A percentile compares a stretch with the other conserved stretches of the same genome.
Evolutionary conservation across 2,329 filamentous ascomycete species (phyloP).

Genomic region (Claviceps africana): DNA sequence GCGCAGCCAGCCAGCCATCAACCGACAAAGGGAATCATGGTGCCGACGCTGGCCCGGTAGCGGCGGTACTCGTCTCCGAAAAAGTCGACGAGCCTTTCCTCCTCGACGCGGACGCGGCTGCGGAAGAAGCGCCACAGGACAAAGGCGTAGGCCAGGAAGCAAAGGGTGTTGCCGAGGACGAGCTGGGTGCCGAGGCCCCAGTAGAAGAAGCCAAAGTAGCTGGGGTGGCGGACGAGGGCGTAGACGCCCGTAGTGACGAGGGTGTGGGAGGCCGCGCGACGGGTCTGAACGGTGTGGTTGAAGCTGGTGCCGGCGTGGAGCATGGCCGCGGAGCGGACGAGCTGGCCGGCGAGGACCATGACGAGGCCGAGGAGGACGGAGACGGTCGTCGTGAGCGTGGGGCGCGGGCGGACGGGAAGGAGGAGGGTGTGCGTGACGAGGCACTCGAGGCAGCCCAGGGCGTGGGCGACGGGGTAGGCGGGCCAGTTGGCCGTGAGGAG

Average conservation of each 20-base stretch:
- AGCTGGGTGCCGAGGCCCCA: constrained; percentile 94
- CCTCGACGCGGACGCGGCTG: constrained; percentile 61
- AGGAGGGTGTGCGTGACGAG: constrained; percentile 44
- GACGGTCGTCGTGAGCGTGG: constrained; percentile 25
- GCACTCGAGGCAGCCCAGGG: constrained; percentile 59
- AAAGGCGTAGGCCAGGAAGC: constrained; percentile 56
- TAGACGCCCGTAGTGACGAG: constrained; percentile 83
- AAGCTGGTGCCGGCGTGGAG: constrained; percentile 78
- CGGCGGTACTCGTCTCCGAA: constrained; percentile 70
- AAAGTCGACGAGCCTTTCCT: constrained; percentile 62
- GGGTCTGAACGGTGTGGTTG: constrained; percentile 72
- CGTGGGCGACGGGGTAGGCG: constrained; percentile 72
- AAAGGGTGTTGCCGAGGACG: constrained; percentile 71
- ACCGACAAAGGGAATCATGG: constrained; percentile 60
- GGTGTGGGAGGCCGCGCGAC: constrained; percentile 51
- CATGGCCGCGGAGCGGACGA: constrained; percentile 72
- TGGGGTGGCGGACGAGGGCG: constrained; percentile 62
- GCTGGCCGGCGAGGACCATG: constrained; percentile 57
- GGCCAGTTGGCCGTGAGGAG: constrained; percentile 74
- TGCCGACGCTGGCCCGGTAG: constrained; percentile 57
- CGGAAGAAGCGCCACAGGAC: constrained; percentile 82
- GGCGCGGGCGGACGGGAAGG: no score
- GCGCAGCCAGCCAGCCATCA: constrained; percentile 6
- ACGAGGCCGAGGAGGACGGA: constrained; percentile 43
- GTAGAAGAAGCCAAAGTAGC: constrained; percentile 98